Base-by-base conservation (phyloP, 2,329 filamentous ascomycete genomes). In the Fusarium albosuccineum region DNA sequence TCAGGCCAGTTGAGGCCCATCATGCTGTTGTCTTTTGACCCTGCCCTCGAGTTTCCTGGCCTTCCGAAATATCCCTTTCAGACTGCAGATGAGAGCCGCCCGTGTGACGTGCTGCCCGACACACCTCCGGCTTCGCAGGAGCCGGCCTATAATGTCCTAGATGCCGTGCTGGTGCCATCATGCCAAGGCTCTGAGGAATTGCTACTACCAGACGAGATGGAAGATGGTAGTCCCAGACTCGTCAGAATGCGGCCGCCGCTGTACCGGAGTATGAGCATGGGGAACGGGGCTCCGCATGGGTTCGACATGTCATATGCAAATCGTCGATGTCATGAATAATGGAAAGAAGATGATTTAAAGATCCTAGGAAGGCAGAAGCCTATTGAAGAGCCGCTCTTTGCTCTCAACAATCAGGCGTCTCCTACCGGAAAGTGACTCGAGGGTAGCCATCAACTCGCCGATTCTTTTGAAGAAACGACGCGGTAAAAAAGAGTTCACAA, bases 11-110 rank as follows among this genome's bases (percentile, higher is more conserved):
- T 60, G 45, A 71, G 65, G 50, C 64, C 68, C 13, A 34, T 77
- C 29, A 44, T 74, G 4, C 60, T 76, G 46, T 46, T 76, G 27
- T 77, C 74, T 1, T 77, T 77, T 52, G 76, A 77, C n/a, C 71
- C 76, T 2, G 66, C 57, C 7, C 58, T 77, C 22, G 59, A 64
- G 29, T 57, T 77, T 11, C 57, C 62, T 9, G 64, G 67, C 13
- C 59, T 71, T 29, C 61, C 62, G 11, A 70, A 60, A 16, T 60
- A 66, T 36, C 33, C 27, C 34, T 30, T 49, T 29, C 11, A 40
- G 4, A 29, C 9, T 17, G 34, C 29, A 49, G 40, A 37, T 16
- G 11, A 40, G 30, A 49, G 16, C 14, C 13, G 14, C 16, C 49
- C 27, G 11, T 4, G 27, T 16, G 37, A 11, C 8, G 17, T 36